A percentile compares a stretch with the other conserved stretches of the same genome.
These are phyloP conservation scores for Aspergillus haitiensis DNA, from an alignment of 495 filamentous ascomycete species.

Conservation along the genomic window DNA sequence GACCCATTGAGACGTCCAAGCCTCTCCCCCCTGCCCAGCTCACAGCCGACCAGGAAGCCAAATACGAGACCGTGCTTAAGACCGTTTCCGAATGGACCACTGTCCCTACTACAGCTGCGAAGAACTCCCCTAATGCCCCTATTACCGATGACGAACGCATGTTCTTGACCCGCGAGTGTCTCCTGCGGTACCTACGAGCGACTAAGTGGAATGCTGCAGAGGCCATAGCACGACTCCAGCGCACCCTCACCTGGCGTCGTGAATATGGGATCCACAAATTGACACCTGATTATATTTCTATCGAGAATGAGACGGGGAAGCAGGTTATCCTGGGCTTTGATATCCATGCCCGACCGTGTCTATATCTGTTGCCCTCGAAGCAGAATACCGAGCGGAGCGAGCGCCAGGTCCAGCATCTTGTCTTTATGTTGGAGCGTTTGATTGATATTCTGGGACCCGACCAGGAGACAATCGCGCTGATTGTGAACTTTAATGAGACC, in stretches of 20 bases:
- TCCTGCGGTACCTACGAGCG: conserved; percentile 89
- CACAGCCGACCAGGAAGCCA: conserved; percentile 74
- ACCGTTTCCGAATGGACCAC: conserved; percentile 67
- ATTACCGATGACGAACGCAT: conserved; percentile 79
- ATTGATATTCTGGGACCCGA: conserved; percentile 84
- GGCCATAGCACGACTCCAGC: conserved; percentile 73
- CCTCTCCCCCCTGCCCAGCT: conserved; percentile 56
- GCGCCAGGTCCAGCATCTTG: conserved; percentile 90
- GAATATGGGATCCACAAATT: conserved; percentile 78
- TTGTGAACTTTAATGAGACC: conserved; percentile 85
- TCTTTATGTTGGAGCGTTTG: conserved; percentile 89
- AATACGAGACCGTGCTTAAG: conserved; percentile 74
- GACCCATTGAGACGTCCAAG: conserved; percentile 57
- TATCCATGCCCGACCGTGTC: conserved; percentile 75
- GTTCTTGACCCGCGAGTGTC: conserved; percentile 88
- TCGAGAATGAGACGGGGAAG: conserved; percentile 95
- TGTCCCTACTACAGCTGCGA: conserved; percentile 61
- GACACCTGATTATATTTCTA: conserved; percentile 78
- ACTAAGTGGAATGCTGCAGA: conserved; percentile 83
- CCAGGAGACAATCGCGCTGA: conserved; percentile 78
- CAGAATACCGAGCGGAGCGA: conserved; percentile 90
- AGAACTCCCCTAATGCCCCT: conserved; percentile 58
- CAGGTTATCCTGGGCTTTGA: conserved; percentile 88
- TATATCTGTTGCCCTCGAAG: conserved; percentile 81
- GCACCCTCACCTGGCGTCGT: conserved; percentile 81